Evolutionary conservation across 805 yeast species (phyloP), one percentile per base, ranked within the genome.

Genomic region (Spathaspora gorwiae): DNA sequence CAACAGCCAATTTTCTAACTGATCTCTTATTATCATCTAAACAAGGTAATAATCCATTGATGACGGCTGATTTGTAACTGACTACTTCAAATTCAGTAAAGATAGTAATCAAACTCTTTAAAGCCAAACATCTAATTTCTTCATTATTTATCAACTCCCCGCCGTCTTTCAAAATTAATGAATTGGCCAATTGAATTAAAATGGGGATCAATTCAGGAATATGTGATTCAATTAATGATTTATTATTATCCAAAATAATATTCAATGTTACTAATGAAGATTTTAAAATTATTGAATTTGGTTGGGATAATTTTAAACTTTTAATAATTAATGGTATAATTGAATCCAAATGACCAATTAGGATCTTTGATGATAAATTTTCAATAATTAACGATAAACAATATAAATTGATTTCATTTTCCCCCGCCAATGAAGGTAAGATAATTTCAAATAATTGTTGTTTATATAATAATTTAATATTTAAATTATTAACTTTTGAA

Each of bases 1-100:
- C 89, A 43, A 86, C 82, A 6, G 92, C 85, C 42, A 79, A 73
- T 59, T 81, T 84, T 57, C 99, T 78, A 1, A 92, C 87, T 2
- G 64, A 66, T 61, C 99, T 77, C 57, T 74, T 83, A 40, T 73
- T 75, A 61, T 92, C 97, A 53, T 85, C 94, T 50, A 94, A 67
- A 0, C 77, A 81, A 10, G 24, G 14, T 1, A 66, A 68, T 38
- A 87, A 64, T 11, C 69, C 72, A 14, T 54, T 61, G 33, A 87
- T 68, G 9, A 87, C 68, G 9, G 60, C 57, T 76, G 79, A 45
- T 70, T 48, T 42, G 73, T 62, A 46, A 9, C 12, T 29, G 12
- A 9, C 12, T 5, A 29, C 12, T 1, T 36, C 39, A 9, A 52
- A 46, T 11, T 79, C 65, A 27, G 80, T 58, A 14, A 76, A 65